These are phyloP conservation scores for Tuber umbilicatum DNA, from an alignment of 495 filamentous ascomycete genomes.

Conservation along the genomic window DNA sequence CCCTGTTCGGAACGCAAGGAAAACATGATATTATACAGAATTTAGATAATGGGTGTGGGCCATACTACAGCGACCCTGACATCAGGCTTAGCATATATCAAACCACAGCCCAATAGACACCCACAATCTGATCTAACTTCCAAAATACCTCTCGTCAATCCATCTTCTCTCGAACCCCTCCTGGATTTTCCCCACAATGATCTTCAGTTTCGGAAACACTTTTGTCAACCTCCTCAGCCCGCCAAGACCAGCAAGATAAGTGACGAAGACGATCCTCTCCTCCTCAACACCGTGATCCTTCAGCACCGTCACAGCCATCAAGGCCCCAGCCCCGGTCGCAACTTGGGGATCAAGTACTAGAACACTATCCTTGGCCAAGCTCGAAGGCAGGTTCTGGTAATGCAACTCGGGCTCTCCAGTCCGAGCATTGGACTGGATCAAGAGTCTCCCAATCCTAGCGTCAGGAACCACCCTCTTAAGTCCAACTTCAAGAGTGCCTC, in stretches of 20 bases:
- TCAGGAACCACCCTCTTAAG: slow-evolving; percentile 84
- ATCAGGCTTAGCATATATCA: background rate
- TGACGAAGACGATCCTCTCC: slow-evolving; percentile 79
- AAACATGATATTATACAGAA: background rate
- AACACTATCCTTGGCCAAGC: slow-evolving; percentile 68
- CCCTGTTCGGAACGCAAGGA: background rate
- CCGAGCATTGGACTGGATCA: slow-evolving; percentile 79
- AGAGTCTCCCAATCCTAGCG: slow-evolving; percentile 75
- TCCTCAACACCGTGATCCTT: slow-evolving; percentile 89
- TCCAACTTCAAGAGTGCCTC: slow-evolving; percentile 78
- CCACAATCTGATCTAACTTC: slow-evolving; percentile 25
- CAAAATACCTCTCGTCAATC: slow-evolving; percentile 55
- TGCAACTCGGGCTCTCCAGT: slow-evolving; percentile 90
- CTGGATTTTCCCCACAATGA: slow-evolving; percentile 74
- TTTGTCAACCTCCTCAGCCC: slow-evolving; percentile 75
- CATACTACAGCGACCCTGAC: background rate
- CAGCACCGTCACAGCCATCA: slow-evolving; percentile 93
- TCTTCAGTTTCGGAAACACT: slow-evolving; percentile 76
- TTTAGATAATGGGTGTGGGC: background rate
- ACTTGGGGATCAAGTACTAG: slow-evolving; percentile 89
- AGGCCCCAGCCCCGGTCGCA: slow-evolving; percentile 80
- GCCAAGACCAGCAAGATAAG: slow-evolving; percentile 71
- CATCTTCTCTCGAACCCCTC: slow-evolving; percentile 70
- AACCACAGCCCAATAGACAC: background rate
- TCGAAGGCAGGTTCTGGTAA: slow-evolving; percentile 68